A percentile compares a stretch with the other conserved stretches of the same genome.
These are phyloP conservation scores for Tolypocladium cylindrosporum DNA, from an alignment of 2,329 filamentous ascomycete genomes.

Conservation along the genomic window DNA sequence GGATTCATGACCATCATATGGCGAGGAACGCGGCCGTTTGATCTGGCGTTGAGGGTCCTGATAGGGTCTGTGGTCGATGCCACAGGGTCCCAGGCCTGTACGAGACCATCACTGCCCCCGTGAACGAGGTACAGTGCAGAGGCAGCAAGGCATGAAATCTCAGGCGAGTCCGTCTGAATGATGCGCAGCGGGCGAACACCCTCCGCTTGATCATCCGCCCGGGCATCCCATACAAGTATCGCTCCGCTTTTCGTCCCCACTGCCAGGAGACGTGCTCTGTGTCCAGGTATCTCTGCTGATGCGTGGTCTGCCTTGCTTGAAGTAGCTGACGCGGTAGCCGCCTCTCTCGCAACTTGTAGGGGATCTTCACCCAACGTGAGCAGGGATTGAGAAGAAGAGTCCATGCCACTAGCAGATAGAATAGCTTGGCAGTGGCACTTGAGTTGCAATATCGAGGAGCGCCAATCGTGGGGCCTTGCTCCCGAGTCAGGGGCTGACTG, in stretches of 20 bases:
- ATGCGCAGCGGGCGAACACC: constrained; percentile 61
- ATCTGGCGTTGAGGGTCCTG: constrained; percentile 77
- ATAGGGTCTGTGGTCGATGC: constrained; percentile 70
- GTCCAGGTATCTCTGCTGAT: constrained; percentile 64
- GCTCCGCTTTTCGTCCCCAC: constrained; percentile 69
- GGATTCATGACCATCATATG: constrained; percentile 46
- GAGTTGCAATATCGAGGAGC: constrained; percentile 27
- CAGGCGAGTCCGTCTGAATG: constrained; percentile 83
- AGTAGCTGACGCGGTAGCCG: constrained; percentile 38
- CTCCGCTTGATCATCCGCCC: constrained; percentile 39
- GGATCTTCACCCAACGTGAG: constrained; percentile 72
- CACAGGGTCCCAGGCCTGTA: constrained; percentile 94
- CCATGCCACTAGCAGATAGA: constrained; percentile 62
- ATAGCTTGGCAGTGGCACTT: constrained; percentile 47
- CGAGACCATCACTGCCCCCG: constrained; percentile 87
- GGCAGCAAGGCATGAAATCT: constrained; percentile 72
- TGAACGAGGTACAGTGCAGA: constrained; percentile 84
- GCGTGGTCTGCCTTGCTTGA: constrained; percentile 26
- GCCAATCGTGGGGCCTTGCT: constrained; percentile 20
- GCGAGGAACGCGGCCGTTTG: constrained; percentile 72
- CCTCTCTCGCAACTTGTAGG: constrained; percentile 33
- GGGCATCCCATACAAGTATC: constrained; percentile 79
- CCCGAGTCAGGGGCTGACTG: constrained; percentile 7
- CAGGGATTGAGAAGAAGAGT: constrained; percentile 63
- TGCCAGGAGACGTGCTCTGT: constrained; percentile 70